A percentile compares a stretch with the other conserved stretches of the same genome.
These are phyloP conservation scores for Trypanosoma vivax DNA, from an alignment of 208 protist genomes.

Conservation along the genomic window DNA sequence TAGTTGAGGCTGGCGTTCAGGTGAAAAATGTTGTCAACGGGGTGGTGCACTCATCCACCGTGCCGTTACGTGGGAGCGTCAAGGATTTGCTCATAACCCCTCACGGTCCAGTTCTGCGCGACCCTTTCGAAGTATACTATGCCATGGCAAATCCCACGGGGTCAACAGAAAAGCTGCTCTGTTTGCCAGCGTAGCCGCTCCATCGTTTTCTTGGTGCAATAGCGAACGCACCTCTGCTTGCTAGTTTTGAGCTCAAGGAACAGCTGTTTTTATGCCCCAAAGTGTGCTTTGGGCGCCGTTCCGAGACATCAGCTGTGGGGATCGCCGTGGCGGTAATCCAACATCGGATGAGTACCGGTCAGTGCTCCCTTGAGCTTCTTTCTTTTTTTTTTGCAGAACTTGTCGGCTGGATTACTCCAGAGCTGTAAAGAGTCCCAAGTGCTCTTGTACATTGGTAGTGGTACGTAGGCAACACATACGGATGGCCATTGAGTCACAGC, in stretches of 20 bases:
- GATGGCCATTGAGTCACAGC: no score
- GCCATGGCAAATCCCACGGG: conserved; percentile 80
- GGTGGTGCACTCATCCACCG: conserved; percentile 15
- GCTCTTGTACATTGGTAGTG: no score
- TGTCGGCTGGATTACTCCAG: no score
- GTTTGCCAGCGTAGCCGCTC: conserved; percentile 4
- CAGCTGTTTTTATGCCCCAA: no score
- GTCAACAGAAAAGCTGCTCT: conserved; percentile 41
- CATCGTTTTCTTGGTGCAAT: no score
- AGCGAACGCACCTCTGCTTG: no score
- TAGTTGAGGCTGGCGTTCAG: conserved; percentile 33
- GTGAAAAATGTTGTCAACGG: conserved; percentile 64
- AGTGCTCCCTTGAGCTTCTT: not conserved
- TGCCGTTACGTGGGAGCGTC: conserved; percentile 29
- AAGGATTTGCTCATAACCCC: conserved; percentile 46
- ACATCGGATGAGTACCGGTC: not conserved
- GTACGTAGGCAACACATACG: no score
- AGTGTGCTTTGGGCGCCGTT: no score
- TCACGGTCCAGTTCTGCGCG: conserved; percentile 46
- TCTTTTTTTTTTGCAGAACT: conserved; percentile 5
- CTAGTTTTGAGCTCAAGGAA: no score
- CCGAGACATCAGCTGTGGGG: no score
- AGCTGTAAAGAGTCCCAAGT: no score
- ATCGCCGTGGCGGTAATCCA: no score
- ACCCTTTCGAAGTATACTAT: conserved; percentile 81